Conservation (phyloP, 352 stramenopile species). For the Pythium folliculosum region DNA sequence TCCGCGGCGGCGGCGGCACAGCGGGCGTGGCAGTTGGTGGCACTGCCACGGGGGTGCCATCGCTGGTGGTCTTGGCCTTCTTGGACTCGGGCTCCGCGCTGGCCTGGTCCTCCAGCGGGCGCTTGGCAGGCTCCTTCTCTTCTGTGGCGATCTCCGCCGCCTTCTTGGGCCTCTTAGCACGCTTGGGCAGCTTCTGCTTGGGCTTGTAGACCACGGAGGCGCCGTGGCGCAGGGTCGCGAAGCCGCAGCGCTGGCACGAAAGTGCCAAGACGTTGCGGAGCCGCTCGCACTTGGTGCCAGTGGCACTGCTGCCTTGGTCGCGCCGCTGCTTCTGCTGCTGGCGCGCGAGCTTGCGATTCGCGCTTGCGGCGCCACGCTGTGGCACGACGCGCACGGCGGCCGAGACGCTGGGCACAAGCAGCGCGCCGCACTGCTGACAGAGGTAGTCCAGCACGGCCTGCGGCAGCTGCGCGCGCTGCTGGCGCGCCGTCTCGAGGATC, state of each 20-base stretch:
- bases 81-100: slow-evolving; percentile 1
- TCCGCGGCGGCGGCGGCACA: slow-evolving; percentile 19
- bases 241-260: slow-evolving; percentile 55
- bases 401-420: slow-evolving; percentile 65
- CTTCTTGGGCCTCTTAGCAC: slow-evolving; percentile 26
- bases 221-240: slow-evolving; percentile 47
- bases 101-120: background rate
- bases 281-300: slow-evolving; percentile 9
- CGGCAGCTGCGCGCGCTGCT: slow-evolving; percentile 41
- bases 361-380: slow-evolving; percentile 35
- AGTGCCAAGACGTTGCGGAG: slow-evolving; percentile 39
- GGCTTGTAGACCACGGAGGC: slow-evolving; percentile 50
- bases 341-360: slow-evolving; percentile 56
- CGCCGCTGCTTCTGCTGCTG: slow-evolving; percentile 39
- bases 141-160: slow-evolving; percentile 25
- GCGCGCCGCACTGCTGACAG: slow-evolving; percentile 59
- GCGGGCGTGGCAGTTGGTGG: background rate
- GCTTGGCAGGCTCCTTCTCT: slow-evolving; percentile 25
- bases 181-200: slow-evolving; percentile 48
- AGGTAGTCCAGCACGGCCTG: slow-evolving; percentile 58
- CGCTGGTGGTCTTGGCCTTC: slow-evolving; percentile 3
- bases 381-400: slow-evolving; percentile 53
- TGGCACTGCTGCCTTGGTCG: background rate
- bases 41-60: background rate
- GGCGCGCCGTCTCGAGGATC: slow-evolving; percentile 54